A percentile compares a stretch with the other conserved stretches of the same genome.
Evolutionary conservation across 2,329 filamentous ascomycete species (phyloP).

Genomic region (Clonostachys sp.): DNA sequence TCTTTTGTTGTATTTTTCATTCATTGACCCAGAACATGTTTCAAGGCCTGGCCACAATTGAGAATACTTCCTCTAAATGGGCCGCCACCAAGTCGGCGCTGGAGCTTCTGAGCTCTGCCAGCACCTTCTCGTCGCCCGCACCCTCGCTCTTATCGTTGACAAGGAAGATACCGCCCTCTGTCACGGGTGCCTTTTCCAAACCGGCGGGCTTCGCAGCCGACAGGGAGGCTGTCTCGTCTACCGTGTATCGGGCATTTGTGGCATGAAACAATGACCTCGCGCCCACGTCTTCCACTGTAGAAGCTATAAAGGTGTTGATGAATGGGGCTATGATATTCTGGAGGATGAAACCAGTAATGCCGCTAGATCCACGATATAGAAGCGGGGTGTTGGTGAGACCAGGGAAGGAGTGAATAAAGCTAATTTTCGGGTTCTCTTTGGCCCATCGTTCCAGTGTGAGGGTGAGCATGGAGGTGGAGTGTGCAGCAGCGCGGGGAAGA

Average conservation of each 20-base stretch:
- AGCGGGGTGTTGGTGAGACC: constrained; percentile 15
- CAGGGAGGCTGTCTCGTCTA: background rate
- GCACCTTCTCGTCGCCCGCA: background rate
- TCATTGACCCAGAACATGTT: too few relatives aligned
- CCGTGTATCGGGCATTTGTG: constrained; percentile 12
- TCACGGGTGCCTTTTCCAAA: too few relatives aligned
- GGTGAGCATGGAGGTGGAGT: constrained; percentile 42
- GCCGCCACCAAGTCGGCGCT: too few relatives aligned
- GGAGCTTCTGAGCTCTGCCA: too few relatives aligned
- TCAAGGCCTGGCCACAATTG: too few relatives aligned
- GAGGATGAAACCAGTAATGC: constrained; percentile 1
- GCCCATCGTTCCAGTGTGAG: constrained; percentile 42
- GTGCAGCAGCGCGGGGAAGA: constrained; percentile 30
- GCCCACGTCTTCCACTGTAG: constrained; percentile 8
- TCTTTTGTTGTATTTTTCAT: too few relatives aligned
- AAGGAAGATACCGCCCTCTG: background rate
- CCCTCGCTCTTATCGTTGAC: background rate
- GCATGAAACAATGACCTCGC: constrained; percentile 11
- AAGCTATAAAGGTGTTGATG: too few relatives aligned
- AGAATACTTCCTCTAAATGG: too few relatives aligned
- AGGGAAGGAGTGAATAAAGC: constrained; percentile 27
- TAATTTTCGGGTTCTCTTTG: constrained; percentile 28
- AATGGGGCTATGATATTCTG: background rate
- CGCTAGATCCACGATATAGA: constrained; percentile 10
- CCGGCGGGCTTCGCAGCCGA: too few relatives aligned